Percentiles rank a stretch among this genome's conserved stretches.
Conservation (phyloP, 345 rosid species). For the Pistacia integerrima region DNA sequence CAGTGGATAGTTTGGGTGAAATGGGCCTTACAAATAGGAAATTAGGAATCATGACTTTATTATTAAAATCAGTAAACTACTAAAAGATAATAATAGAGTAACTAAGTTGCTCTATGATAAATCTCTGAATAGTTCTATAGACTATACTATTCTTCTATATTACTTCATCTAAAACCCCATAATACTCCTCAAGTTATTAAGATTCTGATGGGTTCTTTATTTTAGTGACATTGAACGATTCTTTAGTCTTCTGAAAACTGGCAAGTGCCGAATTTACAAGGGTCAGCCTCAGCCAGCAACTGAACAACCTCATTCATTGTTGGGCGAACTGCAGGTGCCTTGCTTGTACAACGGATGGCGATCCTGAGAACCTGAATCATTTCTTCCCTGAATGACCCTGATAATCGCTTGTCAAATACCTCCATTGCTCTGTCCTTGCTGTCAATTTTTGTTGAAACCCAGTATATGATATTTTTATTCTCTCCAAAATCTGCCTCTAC, state of each 20-base stretch:
- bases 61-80: constrained; percentile 32
- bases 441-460: constrained; percentile 76
- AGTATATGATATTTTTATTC: constrained; percentile 74
- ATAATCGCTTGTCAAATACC: constrained; percentile 57
- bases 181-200: constrained; percentile 18
- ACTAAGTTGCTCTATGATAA: constrained; percentile 20
- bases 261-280: constrained; percentile 47
- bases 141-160: constrained; percentile 14
- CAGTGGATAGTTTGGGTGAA: constrained; percentile 25
- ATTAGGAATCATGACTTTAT: constrained; percentile 29
- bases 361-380: constrained; percentile 72
- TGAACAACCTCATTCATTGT: constrained; percentile 90
- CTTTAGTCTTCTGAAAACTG: constrained; percentile 55
- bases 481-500: constrained; percentile 78
- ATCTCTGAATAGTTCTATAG: constrained; percentile 23
- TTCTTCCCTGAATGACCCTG: constrained; percentile 64
- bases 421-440: constrained; percentile 73
- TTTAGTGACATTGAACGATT: constrained; percentile 37
- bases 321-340: constrained; percentile 66
- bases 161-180: constrained; percentile 18
- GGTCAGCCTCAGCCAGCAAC: constrained; percentile 67
- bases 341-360: constrained; percentile 76
- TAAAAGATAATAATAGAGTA: background rate
- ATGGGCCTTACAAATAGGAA: constrained; percentile 27
- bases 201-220: constrained; percentile 39